A percentile compares a stretch with the other conserved stretches of the same genome.
Evolutionary conservation across 2,329 filamentous ascomycete genomes (phyloP).

Genomic region (Xylariaceae sp.): DNA sequence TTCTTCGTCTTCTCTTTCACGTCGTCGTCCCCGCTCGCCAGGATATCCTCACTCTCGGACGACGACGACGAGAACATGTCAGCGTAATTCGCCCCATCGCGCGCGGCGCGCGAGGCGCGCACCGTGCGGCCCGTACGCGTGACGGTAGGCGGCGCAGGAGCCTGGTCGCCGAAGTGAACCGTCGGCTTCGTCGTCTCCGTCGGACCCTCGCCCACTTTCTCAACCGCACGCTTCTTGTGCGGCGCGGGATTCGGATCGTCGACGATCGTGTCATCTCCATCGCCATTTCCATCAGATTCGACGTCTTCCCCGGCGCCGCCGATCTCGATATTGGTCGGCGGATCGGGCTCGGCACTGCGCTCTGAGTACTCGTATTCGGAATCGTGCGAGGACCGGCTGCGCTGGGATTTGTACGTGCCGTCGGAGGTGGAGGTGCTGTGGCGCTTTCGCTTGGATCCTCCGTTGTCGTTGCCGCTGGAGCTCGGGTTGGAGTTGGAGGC

Average conservation of each 20-base stretch:
- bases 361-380: slow-evolving; percentile 26
- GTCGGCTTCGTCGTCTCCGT: background rate
- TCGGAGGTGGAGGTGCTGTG: background rate
- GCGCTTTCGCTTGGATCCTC: slow-evolving; percentile 16
- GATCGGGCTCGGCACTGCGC: slow-evolving; percentile 23
- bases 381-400: slow-evolving; percentile 1
- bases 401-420: background rate
- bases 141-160: background rate
- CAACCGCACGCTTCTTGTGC: background rate
- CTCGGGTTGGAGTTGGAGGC: background rate
- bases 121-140: slow-evolving; percentile 7
- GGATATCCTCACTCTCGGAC: background rate
- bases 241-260: background rate
- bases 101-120: background rate
- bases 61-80: background rate
- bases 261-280: background rate
- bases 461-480: background rate
- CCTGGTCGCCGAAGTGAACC: background rate
- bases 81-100: background rate
- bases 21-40: background rate
- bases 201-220: background rate
- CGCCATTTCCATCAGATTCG: background rate
- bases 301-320: background rate
- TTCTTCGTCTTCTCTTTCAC: background rate
- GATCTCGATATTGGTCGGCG: slow-evolving; percentile 14